Conservation (phyloP, 306 rosid species). For the Cucurbita moschata region DNA sequence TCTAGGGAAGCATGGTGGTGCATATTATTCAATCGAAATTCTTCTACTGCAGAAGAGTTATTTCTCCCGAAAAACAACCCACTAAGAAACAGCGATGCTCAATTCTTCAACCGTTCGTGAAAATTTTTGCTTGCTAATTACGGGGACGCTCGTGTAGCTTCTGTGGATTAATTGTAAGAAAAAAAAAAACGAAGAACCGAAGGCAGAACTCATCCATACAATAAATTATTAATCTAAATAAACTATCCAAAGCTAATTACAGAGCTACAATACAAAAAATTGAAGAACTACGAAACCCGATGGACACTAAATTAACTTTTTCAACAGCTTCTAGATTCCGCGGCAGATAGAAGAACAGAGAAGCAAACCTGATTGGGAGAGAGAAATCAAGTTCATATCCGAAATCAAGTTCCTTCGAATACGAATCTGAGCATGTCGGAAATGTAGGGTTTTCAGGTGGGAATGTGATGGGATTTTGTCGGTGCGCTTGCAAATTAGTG, state of each 20-base stretch:
- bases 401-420: conserved; percentile 54
- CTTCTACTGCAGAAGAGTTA: neutral
- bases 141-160: no score
- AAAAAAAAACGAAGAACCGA: neutral
- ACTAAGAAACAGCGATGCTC: neutral
- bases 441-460: conserved; percentile 21
- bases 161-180: no score
- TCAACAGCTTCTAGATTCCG: neutral
- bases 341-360: neutral
- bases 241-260: neutral
- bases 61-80: neutral
- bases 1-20: conserved; percentile 25
- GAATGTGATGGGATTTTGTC: neutral
- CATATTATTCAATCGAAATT: neutral
- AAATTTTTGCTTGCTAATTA: neutral
- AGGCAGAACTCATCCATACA: neutral
- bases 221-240: neutral
- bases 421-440: conserved; percentile 63
- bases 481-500: conserved; percentile 10
- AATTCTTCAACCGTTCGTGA: neutral
- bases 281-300: neutral
- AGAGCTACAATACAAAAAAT: neutral
- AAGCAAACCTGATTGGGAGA: conserved; percentile 27
- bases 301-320: neutral
- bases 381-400: conserved; percentile 50